Conservation (phyloP, 768 basidiomycete species). For the Paxillus ammoniavirescens region DNA sequence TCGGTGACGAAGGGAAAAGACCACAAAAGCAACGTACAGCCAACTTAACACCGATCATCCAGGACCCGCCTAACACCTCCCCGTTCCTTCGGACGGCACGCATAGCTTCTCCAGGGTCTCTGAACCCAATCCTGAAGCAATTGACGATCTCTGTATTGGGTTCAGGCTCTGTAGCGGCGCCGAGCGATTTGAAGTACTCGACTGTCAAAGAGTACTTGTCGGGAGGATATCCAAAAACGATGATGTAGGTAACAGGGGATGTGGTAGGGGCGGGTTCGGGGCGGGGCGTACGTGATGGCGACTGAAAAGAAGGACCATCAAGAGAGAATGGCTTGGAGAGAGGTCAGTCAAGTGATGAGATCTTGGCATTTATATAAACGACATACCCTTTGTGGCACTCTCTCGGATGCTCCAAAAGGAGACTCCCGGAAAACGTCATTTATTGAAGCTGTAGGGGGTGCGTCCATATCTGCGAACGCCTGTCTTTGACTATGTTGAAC, state of each 20-base stretch:
- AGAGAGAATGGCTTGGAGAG: slow-evolving; percentile 20
- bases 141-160: slow-evolving; percentile 68
- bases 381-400: slow-evolving; percentile 21
- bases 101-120: slow-evolving; percentile 68
- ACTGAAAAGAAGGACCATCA: slow-evolving; percentile 15
- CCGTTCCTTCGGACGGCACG: slow-evolving; percentile 83
- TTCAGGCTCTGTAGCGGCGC: slow-evolving; percentile 67
- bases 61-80: slow-evolving; percentile 68
- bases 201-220: slow-evolving; percentile 71
- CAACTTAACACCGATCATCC: slow-evolving; percentile 88
- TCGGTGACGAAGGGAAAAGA: background rate
- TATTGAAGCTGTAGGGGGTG: slow-evolving; percentile 73
- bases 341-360: background rate
- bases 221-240: slow-evolving; percentile 88
- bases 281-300: slow-evolving; percentile 19
- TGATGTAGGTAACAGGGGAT: slow-evolving; percentile 54
- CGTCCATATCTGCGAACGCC: slow-evolving; percentile 70
- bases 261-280: slow-evolving; percentile 27
- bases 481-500: slow-evolving; percentile 50
- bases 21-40: slow-evolving; percentile 51
- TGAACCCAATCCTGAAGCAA: slow-evolving; percentile 80
- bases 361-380: background rate
- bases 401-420: slow-evolving; percentile 29
- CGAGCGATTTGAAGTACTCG: slow-evolving; percentile 75
- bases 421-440: slow-evolving; percentile 69